These are phyloP conservation scores for Leishmania mexicana DNA, from an alignment of 208 protist species.

Conservation along the genomic window DNA sequence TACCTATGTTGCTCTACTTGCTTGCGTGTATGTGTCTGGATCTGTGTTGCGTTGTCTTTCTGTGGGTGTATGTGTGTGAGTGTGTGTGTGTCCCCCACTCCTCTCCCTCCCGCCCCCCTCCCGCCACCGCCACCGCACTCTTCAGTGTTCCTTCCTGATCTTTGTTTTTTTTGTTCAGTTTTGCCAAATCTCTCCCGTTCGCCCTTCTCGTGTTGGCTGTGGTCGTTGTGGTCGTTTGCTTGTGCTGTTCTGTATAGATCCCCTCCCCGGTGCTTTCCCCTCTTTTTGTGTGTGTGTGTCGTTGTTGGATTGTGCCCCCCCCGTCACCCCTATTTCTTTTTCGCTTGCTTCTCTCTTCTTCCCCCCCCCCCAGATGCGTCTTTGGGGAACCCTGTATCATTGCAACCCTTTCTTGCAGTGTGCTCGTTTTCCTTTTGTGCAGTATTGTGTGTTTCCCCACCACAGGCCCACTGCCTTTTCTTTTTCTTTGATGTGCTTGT, in stretches of 20 bases:
- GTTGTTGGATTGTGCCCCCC: background rate
- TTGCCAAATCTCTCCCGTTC: background rate
- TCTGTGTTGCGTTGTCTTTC: background rate
- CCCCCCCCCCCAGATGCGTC: background rate
- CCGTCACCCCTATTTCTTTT: background rate
- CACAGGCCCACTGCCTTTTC: background rate
- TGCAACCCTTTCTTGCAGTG: background rate
- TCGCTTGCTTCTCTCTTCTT: background rate
- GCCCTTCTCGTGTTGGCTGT: background rate
- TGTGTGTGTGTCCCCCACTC: too few species aligned
- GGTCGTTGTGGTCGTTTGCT: background rate
- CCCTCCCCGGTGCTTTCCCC: background rate
- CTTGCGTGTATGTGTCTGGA: background rate
- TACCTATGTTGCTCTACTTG: background rate
- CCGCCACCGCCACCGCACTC: background rate
- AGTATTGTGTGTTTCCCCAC: background rate
- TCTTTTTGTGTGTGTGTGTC: background rate
- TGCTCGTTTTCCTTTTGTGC: background rate
- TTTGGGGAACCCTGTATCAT: background rate
- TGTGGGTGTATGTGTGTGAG: background rate
- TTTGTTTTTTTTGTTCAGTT: conserved; percentile 4
- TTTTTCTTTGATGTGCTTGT: background rate
- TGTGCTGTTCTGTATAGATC: conserved; percentile 1
- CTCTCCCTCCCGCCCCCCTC: background rate
- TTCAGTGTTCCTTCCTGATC: conserved; percentile 2